Conservation (phyloP, 179 eudicot genomes). For the Amaranthus tricolor region DNA sequence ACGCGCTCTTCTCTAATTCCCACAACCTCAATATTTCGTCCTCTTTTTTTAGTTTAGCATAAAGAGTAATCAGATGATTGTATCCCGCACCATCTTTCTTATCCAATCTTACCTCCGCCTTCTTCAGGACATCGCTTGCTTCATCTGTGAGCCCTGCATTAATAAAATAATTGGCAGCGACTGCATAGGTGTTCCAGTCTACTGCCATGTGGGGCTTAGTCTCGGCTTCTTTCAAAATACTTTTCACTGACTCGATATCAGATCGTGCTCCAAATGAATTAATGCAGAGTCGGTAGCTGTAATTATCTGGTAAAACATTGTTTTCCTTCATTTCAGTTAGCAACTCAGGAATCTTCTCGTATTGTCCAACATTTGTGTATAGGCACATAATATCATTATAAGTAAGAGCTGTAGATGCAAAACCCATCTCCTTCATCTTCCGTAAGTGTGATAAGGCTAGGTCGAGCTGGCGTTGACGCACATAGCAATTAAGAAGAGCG, state of each 20-base stretch:
- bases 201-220: slow-evolving; percentile 57
- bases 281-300: slow-evolving; percentile 79
- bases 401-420: slow-evolving; percentile 52
- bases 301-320: slow-evolving; percentile 70
- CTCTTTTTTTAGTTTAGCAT: slow-evolving; percentile 55
- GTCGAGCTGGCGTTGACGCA: slow-evolving; percentile 61
- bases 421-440: slow-evolving; percentile 74
- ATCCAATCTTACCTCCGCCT: slow-evolving; percentile 62
- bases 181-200: slow-evolving; percentile 87
- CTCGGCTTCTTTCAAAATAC: slow-evolving; percentile 72
- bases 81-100: slow-evolving; percentile 59
- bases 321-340: slow-evolving; percentile 64
- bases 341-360: slow-evolving; percentile 66
- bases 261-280: slow-evolving; percentile 65
- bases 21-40: slow-evolving; percentile 73
- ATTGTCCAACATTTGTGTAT: slow-evolving; percentile 46
- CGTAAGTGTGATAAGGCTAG: slow-evolving; percentile 59
- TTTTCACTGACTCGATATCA: slow-evolving; percentile 59
- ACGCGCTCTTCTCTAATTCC: slow-evolving; percentile 61
- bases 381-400: slow-evolving; percentile 87
- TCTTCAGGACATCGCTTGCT: slow-evolving; percentile 53
- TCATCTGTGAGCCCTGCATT: slow-evolving; percentile 50
- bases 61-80: slow-evolving; percentile 72
- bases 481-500: slow-evolving; percentile 90
- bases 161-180: slow-evolving; percentile 62